Conservation (phyloP, 2,329 filamentous ascomycete genomes). For the Fusarium buxicola region DNA sequence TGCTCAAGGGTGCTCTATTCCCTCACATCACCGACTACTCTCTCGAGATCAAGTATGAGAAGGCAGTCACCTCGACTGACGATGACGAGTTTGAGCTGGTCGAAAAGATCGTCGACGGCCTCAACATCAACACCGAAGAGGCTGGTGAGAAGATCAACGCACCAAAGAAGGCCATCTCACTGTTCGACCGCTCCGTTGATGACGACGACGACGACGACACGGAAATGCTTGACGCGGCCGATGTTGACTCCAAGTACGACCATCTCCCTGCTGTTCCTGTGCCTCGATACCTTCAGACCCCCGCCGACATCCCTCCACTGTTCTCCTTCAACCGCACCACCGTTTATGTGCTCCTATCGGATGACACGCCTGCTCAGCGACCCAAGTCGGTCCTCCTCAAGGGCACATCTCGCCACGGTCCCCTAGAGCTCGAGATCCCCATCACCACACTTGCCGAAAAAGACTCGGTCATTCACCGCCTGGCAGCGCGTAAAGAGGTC, state of each 20-base stretch:
- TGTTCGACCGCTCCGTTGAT: conserved; percentile 65
- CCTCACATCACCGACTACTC: conserved; percentile 74
- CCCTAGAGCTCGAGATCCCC: conserved; percentile 73
- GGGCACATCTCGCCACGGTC: conserved; percentile 67
- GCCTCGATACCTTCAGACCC: conserved; percentile 73
- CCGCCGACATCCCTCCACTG: conserved; percentile 70
- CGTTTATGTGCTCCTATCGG: conserved; percentile 73
- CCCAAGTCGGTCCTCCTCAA: conserved; percentile 68
- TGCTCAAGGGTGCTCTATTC: conserved; percentile 77
- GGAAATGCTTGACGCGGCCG: conserved; percentile 40
- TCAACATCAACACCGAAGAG: conserved; percentile 52
- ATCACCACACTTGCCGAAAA: conserved; percentile 60
- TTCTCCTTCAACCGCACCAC: conserved; percentile 75
- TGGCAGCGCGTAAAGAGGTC: conserved; percentile 75
- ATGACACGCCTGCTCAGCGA: conserved; percentile 54
- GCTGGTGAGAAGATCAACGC: conserved; percentile 7
- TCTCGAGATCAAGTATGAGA: conserved; percentile 70
- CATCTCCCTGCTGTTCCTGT: conserved; percentile 63
- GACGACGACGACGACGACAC: conserved; percentile 58
- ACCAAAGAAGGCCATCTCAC: conserved; percentile 62
- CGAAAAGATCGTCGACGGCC: conserved; percentile 64
- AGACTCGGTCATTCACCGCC: conserved; percentile 73
- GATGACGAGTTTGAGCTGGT: conserved; percentile 72
- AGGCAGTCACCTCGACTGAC: conserved; percentile 24
- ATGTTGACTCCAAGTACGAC: conserved; percentile 54